These are phyloP conservation scores for Protomyces macrosporus DNA, from an alignment of 1,139 yeast species.

Conservation along the genomic window DNA sequence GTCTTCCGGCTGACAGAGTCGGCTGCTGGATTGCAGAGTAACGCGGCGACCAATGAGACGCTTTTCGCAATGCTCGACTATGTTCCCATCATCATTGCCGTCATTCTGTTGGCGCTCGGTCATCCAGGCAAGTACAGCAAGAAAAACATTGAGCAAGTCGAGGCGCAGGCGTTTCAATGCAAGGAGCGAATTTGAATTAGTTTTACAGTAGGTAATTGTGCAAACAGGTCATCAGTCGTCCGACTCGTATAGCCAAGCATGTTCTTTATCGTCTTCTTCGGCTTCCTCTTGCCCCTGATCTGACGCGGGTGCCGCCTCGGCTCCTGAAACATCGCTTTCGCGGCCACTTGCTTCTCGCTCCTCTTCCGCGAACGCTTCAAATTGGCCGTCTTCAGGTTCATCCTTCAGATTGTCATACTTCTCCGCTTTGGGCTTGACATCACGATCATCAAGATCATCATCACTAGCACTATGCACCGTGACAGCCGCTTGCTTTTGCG, in stretches of 20 bases:
- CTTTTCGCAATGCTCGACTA: constrained; percentile 8
- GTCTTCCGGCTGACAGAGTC: constrained; percentile 1
- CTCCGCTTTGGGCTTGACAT: not conserved
- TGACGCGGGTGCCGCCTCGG: not conserved
- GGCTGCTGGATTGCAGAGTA: not conserved
- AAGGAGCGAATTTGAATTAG: not conserved
- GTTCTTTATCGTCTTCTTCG: not conserved
- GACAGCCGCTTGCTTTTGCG: not conserved
- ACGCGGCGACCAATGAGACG: not conserved
- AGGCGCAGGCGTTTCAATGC: not conserved
- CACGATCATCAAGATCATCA: not conserved
- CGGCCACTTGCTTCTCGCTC: too few relatives aligned
- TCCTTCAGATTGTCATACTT: too few relatives aligned
- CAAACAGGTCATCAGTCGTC: not conserved
- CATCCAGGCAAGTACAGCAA: constrained; percentile 1
- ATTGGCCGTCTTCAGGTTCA: too few relatives aligned
- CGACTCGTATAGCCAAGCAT: not conserved
- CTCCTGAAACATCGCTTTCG: too few relatives aligned
- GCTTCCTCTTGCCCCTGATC: not conserved
- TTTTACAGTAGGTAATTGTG: too few relatives aligned
- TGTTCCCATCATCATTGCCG: constrained; percentile 3
- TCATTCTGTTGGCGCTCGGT: not conserved
- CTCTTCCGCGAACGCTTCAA: too few relatives aligned
- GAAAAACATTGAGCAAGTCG: not conserved
- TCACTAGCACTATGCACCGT: not conserved